A percentile compares a stretch with the other conserved stretches of the same genome.
phyloP scores from a whole-genome alignment of 768 basidiomycete genomes.

The Pleurotus tuber-regium region DNA sequence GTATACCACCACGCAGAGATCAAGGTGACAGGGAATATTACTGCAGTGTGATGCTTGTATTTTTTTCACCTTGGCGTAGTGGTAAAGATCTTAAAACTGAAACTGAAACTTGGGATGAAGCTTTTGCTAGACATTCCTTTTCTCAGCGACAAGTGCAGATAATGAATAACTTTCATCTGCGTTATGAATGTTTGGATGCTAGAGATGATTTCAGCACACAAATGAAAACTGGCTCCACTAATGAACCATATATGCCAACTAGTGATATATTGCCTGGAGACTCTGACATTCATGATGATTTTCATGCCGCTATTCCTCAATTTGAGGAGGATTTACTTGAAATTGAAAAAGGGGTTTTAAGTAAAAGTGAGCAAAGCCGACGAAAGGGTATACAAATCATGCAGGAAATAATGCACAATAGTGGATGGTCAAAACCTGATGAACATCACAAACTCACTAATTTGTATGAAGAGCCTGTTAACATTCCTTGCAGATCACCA shows the following conservation, averaged over 20 bases:
- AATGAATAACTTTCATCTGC: constrained; percentile 25
- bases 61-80: constrained; percentile 31
- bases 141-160: constrained; percentile 10
- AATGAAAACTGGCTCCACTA: constrained; percentile 10
- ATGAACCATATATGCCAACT: neutral
- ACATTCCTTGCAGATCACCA: neutral
- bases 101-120: constrained; percentile 20
- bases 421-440: neutral
- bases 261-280: neutral
- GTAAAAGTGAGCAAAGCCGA: neutral
- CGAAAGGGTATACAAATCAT: neutral
- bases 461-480: neutral
- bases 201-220: constrained; percentile 21
- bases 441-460: neutral
- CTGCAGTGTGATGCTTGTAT: constrained; percentile 27
- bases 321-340: neutral
- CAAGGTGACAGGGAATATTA: constrained; percentile 32
- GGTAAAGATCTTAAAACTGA: constrained; percentile 23
- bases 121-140: constrained; percentile 15
- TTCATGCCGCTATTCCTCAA: neutral
- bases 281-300: neutral
- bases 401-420: constrained; percentile 1
- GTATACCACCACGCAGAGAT: constrained; percentile 28
- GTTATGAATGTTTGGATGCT: constrained; percentile 26
- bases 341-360: neutral